phyloP scores from a whole-genome alignment of 805 yeast species.

The Kuraishia ogatae region DNA sequence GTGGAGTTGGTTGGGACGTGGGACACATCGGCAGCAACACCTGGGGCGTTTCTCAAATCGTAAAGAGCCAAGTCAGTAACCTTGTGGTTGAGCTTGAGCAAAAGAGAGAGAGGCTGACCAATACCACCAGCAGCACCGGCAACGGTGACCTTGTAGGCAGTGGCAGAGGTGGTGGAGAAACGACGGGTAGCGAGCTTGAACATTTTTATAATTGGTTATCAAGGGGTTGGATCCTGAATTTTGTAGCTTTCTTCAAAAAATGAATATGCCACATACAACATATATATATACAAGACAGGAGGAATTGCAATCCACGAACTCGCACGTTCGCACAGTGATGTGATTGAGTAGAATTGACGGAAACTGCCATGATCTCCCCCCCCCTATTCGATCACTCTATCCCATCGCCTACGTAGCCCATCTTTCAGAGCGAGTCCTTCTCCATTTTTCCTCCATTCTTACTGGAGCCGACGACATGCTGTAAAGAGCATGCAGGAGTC shows the following conservation, averaged over 20 bases:
- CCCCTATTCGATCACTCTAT: not conserved
- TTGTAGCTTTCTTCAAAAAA: not conserved
- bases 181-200: constrained; percentile 34
- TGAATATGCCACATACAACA: not conserved
- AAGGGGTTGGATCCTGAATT: not conserved
- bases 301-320: not conserved
- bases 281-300: no score
- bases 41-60: constrained; percentile 89
- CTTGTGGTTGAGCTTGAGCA: constrained; percentile 80
- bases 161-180: constrained; percentile 61
- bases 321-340: not conserved
- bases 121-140: constrained; percentile 93
- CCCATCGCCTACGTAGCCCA: not conserved
- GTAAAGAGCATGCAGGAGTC: not conserved
- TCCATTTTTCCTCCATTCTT: not conserved
- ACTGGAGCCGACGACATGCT: not conserved
- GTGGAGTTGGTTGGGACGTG: constrained; percentile 90
- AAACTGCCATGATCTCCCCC: not conserved
- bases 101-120: constrained; percentile 81
- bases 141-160: constrained; percentile 72
- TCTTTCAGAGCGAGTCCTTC: not conserved
- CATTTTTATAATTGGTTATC: not conserved
- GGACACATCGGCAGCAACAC: constrained; percentile 94
- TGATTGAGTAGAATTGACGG: not conserved
- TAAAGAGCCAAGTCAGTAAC: constrained; percentile 81